Evolutionary conservation across 768 basidiomycete species (phyloP), one percentile per base, ranked within the genome.

Genomic region (Lentinula aciculospora): DNA sequence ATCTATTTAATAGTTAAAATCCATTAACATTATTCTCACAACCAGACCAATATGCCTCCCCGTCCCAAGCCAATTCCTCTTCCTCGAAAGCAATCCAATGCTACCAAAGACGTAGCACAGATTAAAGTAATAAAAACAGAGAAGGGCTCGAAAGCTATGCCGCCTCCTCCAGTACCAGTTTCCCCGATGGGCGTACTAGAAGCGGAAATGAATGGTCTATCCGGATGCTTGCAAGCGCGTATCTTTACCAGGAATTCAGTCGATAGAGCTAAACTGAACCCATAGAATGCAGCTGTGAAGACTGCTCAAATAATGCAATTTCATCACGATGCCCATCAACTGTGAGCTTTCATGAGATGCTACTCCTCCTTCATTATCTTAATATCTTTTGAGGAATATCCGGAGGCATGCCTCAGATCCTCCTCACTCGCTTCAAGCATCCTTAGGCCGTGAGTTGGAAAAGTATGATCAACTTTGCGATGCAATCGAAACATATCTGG

Each of bases 381-480:
- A 21, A 27, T 13, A 37, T 31, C 47, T 29, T 15, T 19, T 57
- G n/a, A 90, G 89, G 44, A 80, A 79, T 10, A 78, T 90, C 45
- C 74, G 79, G 49, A 78, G 78, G 50, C 76, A 85, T 63, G 79
- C 81, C 2, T 76, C 80, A 3, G 69, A 77, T 58, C 88, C 90
- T 25, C 88, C 89, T 9, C 82, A 73, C n/a, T 76, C 84, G 23
- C 66, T 91, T 12, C 83, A 81, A 3, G 73, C 82, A 3, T 77
- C 86, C 17, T 75, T 93, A 32, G 85, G 89, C 15, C 81, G 81
- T 36, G 88, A 90, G 65, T 74, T 91, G 3, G 88, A 92, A 66
- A 86, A 81, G 64, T 92, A 87, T 62, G 89, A 92, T 64, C 88
- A 90, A 63, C 61, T 91, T 4, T 89, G 88, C 64, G 91, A 93